Base-by-base conservation (phyloP, 805 yeast genomes). In the Spathaspora gorwiae region DNA sequence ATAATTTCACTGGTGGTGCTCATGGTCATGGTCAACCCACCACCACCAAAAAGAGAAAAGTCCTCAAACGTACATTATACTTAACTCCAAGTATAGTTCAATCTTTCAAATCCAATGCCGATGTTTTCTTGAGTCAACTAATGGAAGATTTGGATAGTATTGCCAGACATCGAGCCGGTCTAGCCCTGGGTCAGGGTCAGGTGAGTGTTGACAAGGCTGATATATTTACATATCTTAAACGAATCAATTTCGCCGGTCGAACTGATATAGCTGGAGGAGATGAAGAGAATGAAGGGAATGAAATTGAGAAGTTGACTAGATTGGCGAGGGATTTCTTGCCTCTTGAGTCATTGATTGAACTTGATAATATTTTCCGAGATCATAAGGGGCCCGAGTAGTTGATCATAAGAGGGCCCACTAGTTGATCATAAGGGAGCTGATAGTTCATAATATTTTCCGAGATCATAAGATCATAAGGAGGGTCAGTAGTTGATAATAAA, bases 251-350 rank as follows among this genome's bases (percentile, higher is more conserved):
- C 35, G 53, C 39, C 7, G 45, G 50, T 14, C 31, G 41, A 14
- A 14, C 14, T 32, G 26, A 35, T 14, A n/a, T n/a, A n/a, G n/a
- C n/a, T n/a, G n/a, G n/a, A n/a, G 5, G 35, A 3, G 35, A 13
- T n/a, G 35, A 37, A 37, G 42, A 43, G 15, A 52, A 52, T 12
- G 40, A 49, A 36, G 44, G 46, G 6, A 7, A 42, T 7, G 59
- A 54, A 14, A 46, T 55, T 3, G 57, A 60, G 26, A 56, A 47
- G 13, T 61, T 65, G 15, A 57, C 70, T 1, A 47, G 44, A 14
- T 48, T 70, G n/a, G 75, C 75, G 0, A 63, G 60, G 24, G 53
- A 52, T 8, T 58, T 62, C 29, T 53, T 70, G 30, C 76, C 76
- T 0, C 55, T 69, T 14, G 76, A 70, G 43, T 43, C 51, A 33